A percentile compares a stretch with the other conserved stretches of the same genome.
Evolutionary conservation across 345 rosid genomes (phyloP).

Genomic region (Angophora floribunda): DNA sequence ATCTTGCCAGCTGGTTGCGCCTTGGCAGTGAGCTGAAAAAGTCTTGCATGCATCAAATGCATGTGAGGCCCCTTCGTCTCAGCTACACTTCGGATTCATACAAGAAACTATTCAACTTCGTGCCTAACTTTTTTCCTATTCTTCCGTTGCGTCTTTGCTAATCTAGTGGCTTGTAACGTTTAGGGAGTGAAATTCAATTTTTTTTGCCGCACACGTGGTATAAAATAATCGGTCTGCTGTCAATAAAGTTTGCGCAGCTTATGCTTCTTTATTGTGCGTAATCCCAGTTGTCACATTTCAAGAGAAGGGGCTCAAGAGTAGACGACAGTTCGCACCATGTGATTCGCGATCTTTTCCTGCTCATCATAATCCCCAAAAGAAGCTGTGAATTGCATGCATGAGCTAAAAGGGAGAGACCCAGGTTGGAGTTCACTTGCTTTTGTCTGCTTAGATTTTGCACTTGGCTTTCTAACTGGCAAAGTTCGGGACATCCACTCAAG

Average conservation of each 20-base stretch:
- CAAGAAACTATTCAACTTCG: not conserved
- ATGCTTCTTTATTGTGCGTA: not conserved
- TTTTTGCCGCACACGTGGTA: fast-evolving
- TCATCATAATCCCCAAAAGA: not conserved
- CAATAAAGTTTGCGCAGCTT: not conserved
- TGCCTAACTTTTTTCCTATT: not conserved
- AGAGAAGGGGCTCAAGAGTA: not conserved
- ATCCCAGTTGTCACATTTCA: not conserved
- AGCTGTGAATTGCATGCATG: not conserved
- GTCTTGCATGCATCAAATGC: not conserved
- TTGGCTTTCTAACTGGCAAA: not conserved
- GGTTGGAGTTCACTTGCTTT: not conserved
- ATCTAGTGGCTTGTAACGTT: not conserved
- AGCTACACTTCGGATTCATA: not conserved
- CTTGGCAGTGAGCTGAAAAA: not conserved
- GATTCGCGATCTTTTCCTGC: not conserved
- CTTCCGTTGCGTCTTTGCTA: not conserved
- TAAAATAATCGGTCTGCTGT: not conserved
- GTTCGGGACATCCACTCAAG: not conserved
- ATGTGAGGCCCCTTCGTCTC: not conserved
- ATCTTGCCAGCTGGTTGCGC: not conserved
- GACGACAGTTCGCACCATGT: not conserved
- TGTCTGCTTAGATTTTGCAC: not conserved
- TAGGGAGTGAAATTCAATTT: not conserved
- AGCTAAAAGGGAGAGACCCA: not conserved